Evolutionary conservation across 1,139 yeast species (phyloP), one percentile per base, ranked within the genome.

Genomic region (Hyphopichia khmerensis): DNA sequence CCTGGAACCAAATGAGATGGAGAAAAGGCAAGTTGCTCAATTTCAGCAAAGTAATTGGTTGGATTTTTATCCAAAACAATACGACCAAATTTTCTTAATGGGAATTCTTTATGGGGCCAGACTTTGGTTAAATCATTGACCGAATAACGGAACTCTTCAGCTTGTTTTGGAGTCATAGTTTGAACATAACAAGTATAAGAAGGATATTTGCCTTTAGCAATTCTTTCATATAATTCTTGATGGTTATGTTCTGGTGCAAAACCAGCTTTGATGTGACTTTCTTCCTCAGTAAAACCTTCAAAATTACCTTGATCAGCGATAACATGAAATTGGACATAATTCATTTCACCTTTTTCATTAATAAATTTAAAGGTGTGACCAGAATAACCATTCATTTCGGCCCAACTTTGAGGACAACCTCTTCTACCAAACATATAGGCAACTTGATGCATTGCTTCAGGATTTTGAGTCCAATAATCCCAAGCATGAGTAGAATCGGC

Each of bases 341-440:
- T 67, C 73, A 81, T 74, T 41, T 80, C 80, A 43, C 85, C 87
- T 52, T 82, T 75, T 44, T 72, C 68, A 58, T 83, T 84, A 59
- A 76, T 69, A 77, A 86, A 80, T 68, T 84, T 84, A 69, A 76
- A 84, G 36, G 90, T 78, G 67, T 84, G 90, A 40, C 90, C 90
- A 4, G 90, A 84, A 67, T 80, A 84, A 44, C 88, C 87, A 63
- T 84, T 74, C 88, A 84, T 82, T 50, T 75, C 67, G 52, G 87
- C 75, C 71, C 73, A 77, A 15, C 79, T 69, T 32, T 77, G 75
- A 19, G 91, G 91, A 36, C 86, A 82, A 49, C 91, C 91, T 59
- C 91, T 77, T 65, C 84, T 87, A 37, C 83, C 77, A 61, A 82
- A 82, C 64, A 83, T 65, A 40, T 76, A 75, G 72, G 80, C 75